phyloP scores from a whole-genome alignment of 2,329 filamentous ascomycete genomes.

The Hypoxylon sp. region DNA sequence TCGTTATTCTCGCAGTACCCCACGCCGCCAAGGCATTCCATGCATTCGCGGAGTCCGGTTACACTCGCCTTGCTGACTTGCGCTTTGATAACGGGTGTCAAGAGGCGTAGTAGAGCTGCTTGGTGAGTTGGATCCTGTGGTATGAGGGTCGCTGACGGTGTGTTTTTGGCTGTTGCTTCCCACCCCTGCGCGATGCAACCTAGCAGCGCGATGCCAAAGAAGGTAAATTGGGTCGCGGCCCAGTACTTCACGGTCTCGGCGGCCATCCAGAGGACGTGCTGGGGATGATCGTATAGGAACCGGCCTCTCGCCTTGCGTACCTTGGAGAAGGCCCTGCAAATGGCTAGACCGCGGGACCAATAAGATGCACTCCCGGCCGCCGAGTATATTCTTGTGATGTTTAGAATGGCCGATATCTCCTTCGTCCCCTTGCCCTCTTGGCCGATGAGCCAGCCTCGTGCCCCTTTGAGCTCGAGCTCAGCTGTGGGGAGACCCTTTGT shows the following conservation, averaged over 20 bases:
- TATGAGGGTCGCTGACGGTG: constrained; percentile 23
- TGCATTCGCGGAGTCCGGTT: constrained; percentile 37
- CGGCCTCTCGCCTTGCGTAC: constrained; percentile 59
- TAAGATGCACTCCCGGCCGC: constrained; percentile 58
- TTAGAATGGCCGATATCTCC: constrained; percentile 71
- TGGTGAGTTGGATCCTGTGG: constrained; percentile 12
- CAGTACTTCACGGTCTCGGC: constrained; percentile 60
- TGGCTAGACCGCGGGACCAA: constrained; percentile 61
- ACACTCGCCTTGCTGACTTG: constrained; percentile 39
- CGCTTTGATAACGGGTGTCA: constrained; percentile 73
- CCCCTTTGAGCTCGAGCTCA: constrained; percentile 67
- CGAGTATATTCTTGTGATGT: constrained; percentile 66
- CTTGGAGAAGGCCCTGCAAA: constrained; percentile 62
- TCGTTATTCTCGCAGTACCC: constrained; percentile 59
- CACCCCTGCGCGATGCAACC: constrained; percentile 53
- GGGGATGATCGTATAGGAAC: constrained; percentile 55
- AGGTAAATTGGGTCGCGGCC: constrained; percentile 49
- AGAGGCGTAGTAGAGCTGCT: constrained; percentile 63
- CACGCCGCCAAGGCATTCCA: constrained; percentile 47
- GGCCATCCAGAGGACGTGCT: constrained; percentile 63
- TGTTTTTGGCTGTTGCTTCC: constrained; percentile 36
- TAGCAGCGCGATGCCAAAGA: constrained; percentile 56
- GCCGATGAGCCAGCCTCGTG: constrained; percentile 68
- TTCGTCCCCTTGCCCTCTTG: constrained; percentile 68
- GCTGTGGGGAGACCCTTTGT: constrained; percentile 72